Conservation (phyloP, 306 rosid species). For the Hylodesmum podocarpum region DNA sequence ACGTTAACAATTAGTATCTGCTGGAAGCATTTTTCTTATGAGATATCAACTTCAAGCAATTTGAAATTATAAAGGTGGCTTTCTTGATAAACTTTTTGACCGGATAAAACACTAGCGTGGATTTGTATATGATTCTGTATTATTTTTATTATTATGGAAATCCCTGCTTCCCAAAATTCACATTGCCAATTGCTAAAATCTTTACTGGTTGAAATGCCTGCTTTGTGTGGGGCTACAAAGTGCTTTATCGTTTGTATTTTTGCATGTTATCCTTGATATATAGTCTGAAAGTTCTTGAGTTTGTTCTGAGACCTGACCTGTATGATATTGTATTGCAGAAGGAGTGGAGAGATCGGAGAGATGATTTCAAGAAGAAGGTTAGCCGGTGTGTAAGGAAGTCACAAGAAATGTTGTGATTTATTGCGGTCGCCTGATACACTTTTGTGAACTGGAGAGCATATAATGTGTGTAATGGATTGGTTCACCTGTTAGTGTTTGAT, state of each 20-base stretch:
- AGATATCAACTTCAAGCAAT: not conserved
- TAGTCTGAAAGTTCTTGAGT: too few relatives aligned
- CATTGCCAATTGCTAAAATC: not conserved
- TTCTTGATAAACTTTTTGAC: not conserved
- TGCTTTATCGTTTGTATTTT: too few relatives aligned
- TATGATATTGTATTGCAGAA: slow-evolving; percentile 58
- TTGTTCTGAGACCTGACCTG: not conserved
- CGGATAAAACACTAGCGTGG: not conserved
- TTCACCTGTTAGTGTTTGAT: slow-evolving; percentile 32
- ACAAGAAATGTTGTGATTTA: slow-evolving; percentile 66
- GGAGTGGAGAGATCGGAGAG: slow-evolving; percentile 95
- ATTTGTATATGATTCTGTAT: not conserved
- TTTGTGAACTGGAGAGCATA: slow-evolving; percentile 39
- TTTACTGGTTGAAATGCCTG: not conserved
- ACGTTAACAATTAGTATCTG: not conserved
- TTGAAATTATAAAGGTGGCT: not conserved
- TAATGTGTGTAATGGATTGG: slow-evolving; percentile 32
- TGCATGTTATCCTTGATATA: too few relatives aligned
- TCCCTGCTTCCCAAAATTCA: not conserved
- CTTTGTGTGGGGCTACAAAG: not conserved
- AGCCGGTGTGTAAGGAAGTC: slow-evolving; percentile 93
- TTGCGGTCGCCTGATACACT: slow-evolving; percentile 7
- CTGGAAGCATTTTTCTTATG: not conserved
- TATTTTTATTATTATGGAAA: not conserved
- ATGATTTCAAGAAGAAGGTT: slow-evolving; percentile 93